Conservation (phyloP, 2,329 filamentous ascomycete genomes). For the Akanthomyces lecanii region DNA sequence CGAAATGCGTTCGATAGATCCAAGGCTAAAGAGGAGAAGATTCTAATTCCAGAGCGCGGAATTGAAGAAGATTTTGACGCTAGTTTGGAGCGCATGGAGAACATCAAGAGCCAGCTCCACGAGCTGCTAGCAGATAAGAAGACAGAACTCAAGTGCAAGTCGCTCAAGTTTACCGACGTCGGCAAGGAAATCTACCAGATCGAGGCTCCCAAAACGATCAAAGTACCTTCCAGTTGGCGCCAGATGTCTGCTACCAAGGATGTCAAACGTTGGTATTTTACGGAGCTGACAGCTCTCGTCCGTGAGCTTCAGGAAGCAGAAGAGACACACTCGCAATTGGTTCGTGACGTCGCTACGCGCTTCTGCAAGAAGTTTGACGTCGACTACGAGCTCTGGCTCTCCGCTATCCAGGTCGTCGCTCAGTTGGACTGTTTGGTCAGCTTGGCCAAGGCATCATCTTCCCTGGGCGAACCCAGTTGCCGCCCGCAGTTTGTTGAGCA, state of each 20-base stretch:
- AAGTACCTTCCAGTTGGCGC: slow-evolving; percentile 84
- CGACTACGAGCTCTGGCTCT: slow-evolving; percentile 80
- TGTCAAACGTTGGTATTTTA: slow-evolving; percentile 91
- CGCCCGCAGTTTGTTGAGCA: slow-evolving; percentile 82
- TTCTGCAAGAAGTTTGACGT: slow-evolving; percentile 87
- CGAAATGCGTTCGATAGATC: slow-evolving; percentile 83
- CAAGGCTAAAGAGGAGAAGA: slow-evolving; percentile 72
- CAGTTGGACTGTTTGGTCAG: slow-evolving; percentile 95
- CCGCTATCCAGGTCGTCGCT: slow-evolving; percentile 82
- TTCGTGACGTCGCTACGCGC: slow-evolving; percentile 76
- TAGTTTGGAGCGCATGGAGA: slow-evolving; percentile 71
- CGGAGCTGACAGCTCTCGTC: slow-evolving; percentile 75
- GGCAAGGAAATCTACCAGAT: slow-evolving; percentile 98
- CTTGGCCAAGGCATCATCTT: slow-evolving; percentile 80
- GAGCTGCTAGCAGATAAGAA: slow-evolving; percentile 67
- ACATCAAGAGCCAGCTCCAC: slow-evolving; percentile 69
- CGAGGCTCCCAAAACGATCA: slow-evolving; percentile 79
- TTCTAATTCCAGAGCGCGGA: slow-evolving; percentile 79
- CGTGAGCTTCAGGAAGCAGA: slow-evolving; percentile 88
- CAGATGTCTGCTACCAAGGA: slow-evolving; percentile 93
- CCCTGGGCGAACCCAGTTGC: slow-evolving; percentile 81
- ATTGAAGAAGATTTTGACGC: slow-evolving; percentile 90
- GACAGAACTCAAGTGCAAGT: slow-evolving; percentile 67
- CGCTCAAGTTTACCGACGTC: slow-evolving; percentile 73
- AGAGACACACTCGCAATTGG: slow-evolving; percentile 86